Evolutionary conservation across 805 yeast genomes (phyloP).

Genomic region (Phaffomyces opuntiae): DNA sequence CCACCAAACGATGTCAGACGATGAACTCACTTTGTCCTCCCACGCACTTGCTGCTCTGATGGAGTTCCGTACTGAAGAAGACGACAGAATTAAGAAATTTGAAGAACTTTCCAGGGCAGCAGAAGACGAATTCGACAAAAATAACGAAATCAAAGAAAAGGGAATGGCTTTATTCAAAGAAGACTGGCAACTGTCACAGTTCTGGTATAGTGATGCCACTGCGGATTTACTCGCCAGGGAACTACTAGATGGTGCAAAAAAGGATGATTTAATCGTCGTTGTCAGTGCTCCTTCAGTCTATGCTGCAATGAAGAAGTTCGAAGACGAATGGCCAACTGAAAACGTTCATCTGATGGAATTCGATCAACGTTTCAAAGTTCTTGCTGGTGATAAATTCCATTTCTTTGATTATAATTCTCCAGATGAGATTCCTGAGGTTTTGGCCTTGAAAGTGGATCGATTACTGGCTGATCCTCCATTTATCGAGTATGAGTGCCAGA

Average conservation of each 20-base stretch:
- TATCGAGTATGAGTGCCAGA: conserved; percentile 74
- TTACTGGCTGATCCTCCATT: conserved; percentile 85
- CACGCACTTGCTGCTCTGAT: conserved; percentile 46
- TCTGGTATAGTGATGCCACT: conserved; percentile 74
- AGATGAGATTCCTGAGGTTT: conserved; percentile 42
- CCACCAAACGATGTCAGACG: neutral
- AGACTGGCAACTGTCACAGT: conserved; percentile 93
- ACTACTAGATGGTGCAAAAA: conserved; percentile 68
- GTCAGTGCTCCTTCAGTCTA: conserved; percentile 91
- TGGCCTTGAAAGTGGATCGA: conserved; percentile 57
- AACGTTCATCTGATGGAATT: conserved; percentile 71
- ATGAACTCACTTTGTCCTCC: conserved; percentile 31
- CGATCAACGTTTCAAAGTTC: conserved; percentile 67
- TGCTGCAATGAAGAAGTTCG: conserved; percentile 64
- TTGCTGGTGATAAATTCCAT: conserved; percentile 67
- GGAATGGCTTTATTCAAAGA: conserved; percentile 76
- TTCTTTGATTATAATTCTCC: conserved; percentile 76
- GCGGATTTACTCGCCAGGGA: conserved; percentile 65
- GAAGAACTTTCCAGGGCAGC: conserved; percentile 64
- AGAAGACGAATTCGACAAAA: conserved; percentile 28
- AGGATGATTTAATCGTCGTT: conserved; percentile 61
- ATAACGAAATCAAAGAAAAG: conserved; percentile 25
- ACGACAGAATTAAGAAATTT: conserved; percentile 52
- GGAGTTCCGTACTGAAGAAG: conserved; percentile 58
- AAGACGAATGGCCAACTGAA: conserved; percentile 51